Evolutionary conservation across 2,329 filamentous ascomycete species (phyloP).

Genomic region (Aspergillus neoniger): DNA sequence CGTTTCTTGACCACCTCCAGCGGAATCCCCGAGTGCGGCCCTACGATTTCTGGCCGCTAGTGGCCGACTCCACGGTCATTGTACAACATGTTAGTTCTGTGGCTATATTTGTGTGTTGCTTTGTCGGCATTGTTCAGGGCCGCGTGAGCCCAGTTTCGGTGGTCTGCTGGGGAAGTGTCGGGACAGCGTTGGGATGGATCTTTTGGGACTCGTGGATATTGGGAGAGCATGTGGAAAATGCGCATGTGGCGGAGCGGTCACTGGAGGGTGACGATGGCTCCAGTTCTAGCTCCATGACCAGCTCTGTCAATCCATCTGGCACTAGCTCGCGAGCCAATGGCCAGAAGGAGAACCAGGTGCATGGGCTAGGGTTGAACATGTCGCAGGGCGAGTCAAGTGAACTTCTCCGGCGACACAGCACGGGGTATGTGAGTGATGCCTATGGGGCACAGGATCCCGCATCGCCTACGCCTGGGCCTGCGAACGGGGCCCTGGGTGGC

Average conservation of each 20-base stretch:
- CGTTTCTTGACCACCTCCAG: constrained; percentile 93
- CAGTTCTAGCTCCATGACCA: constrained; percentile 42
- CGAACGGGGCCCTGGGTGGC: constrained; percentile 23
- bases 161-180: constrained; percentile 78
- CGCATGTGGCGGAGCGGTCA: constrained; percentile 29
- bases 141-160: constrained; percentile 88
- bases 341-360: constrained; percentile 35
- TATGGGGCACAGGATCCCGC: constrained; percentile 49
- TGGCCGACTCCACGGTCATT: constrained; percentile 93
- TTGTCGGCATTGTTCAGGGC: constrained; percentile 84
- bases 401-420: constrained; percentile 31
- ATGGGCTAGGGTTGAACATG: constrained; percentile 48
- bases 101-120: constrained; percentile 90
- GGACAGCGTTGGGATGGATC: constrained; percentile 84
- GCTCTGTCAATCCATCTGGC: constrained; percentile 33
- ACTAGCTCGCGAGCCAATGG: constrained; percentile 30
- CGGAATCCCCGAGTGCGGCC: constrained; percentile 89
- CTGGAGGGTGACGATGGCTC: constrained; percentile 42
- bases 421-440: constrained; percentile 45
- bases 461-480: constrained; percentile 21
- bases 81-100: constrained; percentile 96
- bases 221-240: constrained; percentile 59
- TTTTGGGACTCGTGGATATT: constrained; percentile 91
- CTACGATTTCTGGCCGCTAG: constrained; percentile 97
- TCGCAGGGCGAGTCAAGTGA: constrained; percentile 38